Base-by-base conservation (phyloP, 192 early-diverging fungal genomes). In the Backusella psychrophila region DNA sequence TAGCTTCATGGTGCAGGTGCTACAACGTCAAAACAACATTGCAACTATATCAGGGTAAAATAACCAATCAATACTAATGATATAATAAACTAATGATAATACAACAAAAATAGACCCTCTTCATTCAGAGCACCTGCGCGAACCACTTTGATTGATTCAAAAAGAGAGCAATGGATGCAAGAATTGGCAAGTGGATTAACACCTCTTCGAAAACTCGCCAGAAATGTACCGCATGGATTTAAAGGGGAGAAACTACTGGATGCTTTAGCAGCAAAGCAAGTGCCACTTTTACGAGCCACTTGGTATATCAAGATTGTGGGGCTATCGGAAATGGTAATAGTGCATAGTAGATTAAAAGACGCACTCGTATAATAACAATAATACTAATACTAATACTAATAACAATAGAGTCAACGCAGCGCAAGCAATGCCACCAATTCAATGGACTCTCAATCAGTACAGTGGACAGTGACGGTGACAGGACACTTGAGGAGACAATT, bases 261-360 rank as follows among this genome's bases (percentile, higher is more conserved):
- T 17, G 63, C 82, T 15, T 75, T 93, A 71, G 78, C 85, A 7
- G 67, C 76, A 49, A 80, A 87, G 41, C 78, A 80, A 35, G 90
- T 94, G 15, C 90, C 93, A 0, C 76, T 91, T 52, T 76, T 85
- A 26, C 82, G 92, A 14, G 90, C 93, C 0, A 76, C 91, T 8
- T 94, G 93, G 93, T 90, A 88, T 41, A 91, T 93, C 31, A 89
- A 91, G 46, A 84, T 92, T 31, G 85, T 89, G 12, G 91, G 91
- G 7, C 75, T 91, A 31, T 87, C 87, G 31, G 90, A 90, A 78
- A 89, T 92, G 86, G 81, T 83, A 74, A 79, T 59, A 21, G 29
- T 29, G 29, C 17, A 66, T 72, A 35, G 5, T 34, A 35, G 29
- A 29, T 29, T 36, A 6, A 35, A 36, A 19, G 11, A 35, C 8